Evolutionary conservation across 805 yeast genomes (phyloP).

Genomic region (Grigorovia jiainica): DNA sequence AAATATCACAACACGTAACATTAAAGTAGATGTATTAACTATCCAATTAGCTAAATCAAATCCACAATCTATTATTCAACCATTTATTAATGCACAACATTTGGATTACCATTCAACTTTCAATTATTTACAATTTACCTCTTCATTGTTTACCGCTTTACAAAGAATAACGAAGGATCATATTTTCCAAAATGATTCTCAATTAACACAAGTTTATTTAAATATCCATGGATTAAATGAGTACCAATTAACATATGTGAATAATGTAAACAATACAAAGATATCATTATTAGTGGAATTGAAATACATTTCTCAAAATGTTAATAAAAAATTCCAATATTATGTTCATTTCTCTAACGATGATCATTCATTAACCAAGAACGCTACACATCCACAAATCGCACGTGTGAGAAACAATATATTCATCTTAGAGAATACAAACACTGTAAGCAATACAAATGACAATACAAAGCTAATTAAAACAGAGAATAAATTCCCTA

Average conservation of each 20-base stretch:
- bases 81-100: slow-evolving; percentile 22
- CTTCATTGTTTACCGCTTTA: slow-evolving; percentile 19
- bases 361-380: slow-evolving; percentile 21
- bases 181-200: slow-evolving; percentile 1
- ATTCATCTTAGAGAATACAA: slow-evolving; percentile 16
- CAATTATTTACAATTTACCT: slow-evolving; percentile 28
- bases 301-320: slow-evolving; percentile 22
- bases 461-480: not conserved
- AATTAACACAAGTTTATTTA: slow-evolving; percentile 15
- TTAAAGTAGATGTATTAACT: slow-evolving; percentile 21
- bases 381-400: slow-evolving; percentile 21
- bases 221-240: slow-evolving; percentile 24
- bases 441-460: not conserved
- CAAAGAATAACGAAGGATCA: slow-evolving; percentile 11
- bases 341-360: slow-evolving; percentile 26
- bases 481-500: slow-evolving; percentile 5
- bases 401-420: slow-evolving; percentile 23
- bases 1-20: slow-evolving; percentile 21
- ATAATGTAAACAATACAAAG: slow-evolving; percentile 19
- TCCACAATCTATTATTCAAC: slow-evolving; percentile 28
- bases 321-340: slow-evolving; percentile 17
- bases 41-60: slow-evolving; percentile 24
- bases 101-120: slow-evolving; percentile 27
- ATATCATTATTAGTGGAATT: slow-evolving; percentile 22
- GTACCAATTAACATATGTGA: slow-evolving; percentile 23